Base-by-base conservation (phyloP, 768 basidiomycete species). In the Kwoniella sp. region DNA sequence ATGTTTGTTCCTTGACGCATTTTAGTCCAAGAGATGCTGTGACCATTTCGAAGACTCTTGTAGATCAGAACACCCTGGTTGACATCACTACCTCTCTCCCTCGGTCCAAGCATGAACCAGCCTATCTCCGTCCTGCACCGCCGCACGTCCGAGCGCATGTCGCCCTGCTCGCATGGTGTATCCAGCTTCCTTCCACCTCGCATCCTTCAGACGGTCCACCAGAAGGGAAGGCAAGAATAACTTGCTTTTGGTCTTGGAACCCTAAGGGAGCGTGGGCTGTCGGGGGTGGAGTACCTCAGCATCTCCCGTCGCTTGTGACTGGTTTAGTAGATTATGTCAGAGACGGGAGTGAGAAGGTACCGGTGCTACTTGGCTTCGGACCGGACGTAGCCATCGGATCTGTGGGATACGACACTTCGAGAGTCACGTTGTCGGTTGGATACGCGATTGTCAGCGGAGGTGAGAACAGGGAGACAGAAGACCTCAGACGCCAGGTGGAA, bases 161-260 rank as follows among this genome's bases (percentile, higher is more conserved):
- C 61, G 47, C 72, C 88, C 89, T 97, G 53, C 89, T 92, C 68
- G 90, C 92, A 26, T 96, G 92, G 92, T 94, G 90, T 76, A 87
- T 96, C n/a, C 92, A 95, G 80, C 82, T 60, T 30, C 64, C 64
- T 36, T 44, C 40, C 21, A 33, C 59, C 57, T 67, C 48, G 56
- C 75, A 67, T 82, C 72, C 74, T 83, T 37, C 17, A 74, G 73
- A 85, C 81, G 47, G 82, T 61, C 55, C 60, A 26, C 63, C 69
- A 25, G 64, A 64, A 27, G 67, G 65, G n/a, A 68, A 68, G 60
- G 70, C 67, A 26, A 88, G 91, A 37, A 86, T 94, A 65, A 92
- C 90, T 1, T 94, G 91, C 75, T 93, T 95, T 76, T 95, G 91
- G 90, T 91, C 94, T 76, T 93, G 95, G 77, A 91, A 96, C 81